Conservation (phyloP, 257 asterid species). For the Nemophila menziesii region DNA sequence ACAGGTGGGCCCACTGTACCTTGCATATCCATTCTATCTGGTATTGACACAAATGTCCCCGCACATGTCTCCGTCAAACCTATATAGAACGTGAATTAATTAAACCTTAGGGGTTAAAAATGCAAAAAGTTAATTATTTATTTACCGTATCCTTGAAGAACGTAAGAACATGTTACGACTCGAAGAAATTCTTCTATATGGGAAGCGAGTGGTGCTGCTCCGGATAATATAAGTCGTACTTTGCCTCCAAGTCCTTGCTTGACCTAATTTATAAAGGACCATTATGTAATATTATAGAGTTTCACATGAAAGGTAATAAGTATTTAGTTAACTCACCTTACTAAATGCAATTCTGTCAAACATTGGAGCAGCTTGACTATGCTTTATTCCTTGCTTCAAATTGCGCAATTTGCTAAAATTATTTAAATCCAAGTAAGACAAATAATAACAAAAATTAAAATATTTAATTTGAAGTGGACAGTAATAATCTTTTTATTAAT, state of each 20-base stretch:
- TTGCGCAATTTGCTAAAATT: constrained; percentile 53
- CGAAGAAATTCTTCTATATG: constrained; percentile 84
- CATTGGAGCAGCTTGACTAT: constrained; percentile 58
- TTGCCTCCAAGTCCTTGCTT: constrained; percentile 91
- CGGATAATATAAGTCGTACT: constrained; percentile 81
- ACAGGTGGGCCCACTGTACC: constrained; percentile 97
- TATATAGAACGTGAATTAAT: constrained; percentile 24
- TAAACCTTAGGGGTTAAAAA: too few species aligned
- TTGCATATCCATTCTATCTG: constrained; percentile 59
- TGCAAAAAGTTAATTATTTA: constrained; percentile 4
- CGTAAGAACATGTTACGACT: constrained; percentile 69
- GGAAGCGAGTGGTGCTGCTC: constrained; percentile 97
- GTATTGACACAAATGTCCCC: constrained; percentile 81
- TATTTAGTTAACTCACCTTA: constrained; percentile 42
- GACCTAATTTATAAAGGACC: constrained; percentile 27
- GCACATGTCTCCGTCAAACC: constrained; percentile 97
- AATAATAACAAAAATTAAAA: not conserved
- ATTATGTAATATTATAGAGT: not conserved
- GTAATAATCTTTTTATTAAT: not conserved
- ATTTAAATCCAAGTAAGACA: constrained; percentile 7
- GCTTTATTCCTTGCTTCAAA: constrained; percentile 63
- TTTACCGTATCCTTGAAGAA: constrained; percentile 96
- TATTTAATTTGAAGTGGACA: not conserved
- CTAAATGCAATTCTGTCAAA: constrained; percentile 76
- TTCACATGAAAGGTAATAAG: not conserved